A percentile compares a stretch with the other conserved stretches of the same genome.
phyloP scores from a whole-genome alignment of 352 stramenopile species.

The Phytophthora macrochlamydospora region DNA sequence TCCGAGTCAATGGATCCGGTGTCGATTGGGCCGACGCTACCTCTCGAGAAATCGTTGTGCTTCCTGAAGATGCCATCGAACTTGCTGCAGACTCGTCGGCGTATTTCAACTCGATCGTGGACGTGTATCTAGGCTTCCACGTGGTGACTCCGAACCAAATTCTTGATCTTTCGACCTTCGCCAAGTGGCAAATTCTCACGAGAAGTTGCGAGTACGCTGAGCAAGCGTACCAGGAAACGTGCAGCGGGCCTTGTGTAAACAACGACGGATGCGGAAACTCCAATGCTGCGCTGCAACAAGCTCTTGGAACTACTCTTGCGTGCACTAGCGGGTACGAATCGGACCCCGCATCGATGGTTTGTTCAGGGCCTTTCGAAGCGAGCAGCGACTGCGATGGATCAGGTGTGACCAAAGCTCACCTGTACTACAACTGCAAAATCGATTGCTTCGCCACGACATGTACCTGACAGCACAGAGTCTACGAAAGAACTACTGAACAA shows the following conservation, averaged over 20 bases:
- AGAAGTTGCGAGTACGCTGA: conserved; percentile 60
- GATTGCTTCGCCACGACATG: conserved; percentile 58
- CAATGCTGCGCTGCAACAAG: conserved; percentile 48
- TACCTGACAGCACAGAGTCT: conserved; percentile 29
- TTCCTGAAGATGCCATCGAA: conserved; percentile 54
- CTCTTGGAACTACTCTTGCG: conserved; percentile 29
- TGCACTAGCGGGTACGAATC: conserved; percentile 48
- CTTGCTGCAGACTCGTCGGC: conserved; percentile 47
- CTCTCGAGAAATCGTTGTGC: conserved; percentile 45
- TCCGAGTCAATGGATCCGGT: conserved; percentile 47
- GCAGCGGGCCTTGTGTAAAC: conserved; percentile 41
- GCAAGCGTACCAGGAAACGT: conserved; percentile 50
- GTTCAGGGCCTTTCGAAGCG: conserved; percentile 55
- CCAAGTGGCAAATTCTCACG: conserved; percentile 69
- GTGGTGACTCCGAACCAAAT: conserved; percentile 75
- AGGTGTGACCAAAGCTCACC: conserved; percentile 35
- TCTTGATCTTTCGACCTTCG: conserved; percentile 48
- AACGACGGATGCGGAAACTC: conserved; percentile 56
- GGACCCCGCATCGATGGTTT: conserved; percentile 51
- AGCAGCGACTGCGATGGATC: conserved; percentile 52
- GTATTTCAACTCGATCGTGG: conserved; percentile 64
- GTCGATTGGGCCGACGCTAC: conserved; percentile 39
- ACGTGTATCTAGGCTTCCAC: conserved; percentile 79
- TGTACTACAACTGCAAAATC: conserved; percentile 72
- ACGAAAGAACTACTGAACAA: conserved; percentile 5